These are phyloP conservation scores for Vanderwaltozyma yarrowii DNA, from an alignment of 805 yeast genomes.

Conservation along the genomic window DNA sequence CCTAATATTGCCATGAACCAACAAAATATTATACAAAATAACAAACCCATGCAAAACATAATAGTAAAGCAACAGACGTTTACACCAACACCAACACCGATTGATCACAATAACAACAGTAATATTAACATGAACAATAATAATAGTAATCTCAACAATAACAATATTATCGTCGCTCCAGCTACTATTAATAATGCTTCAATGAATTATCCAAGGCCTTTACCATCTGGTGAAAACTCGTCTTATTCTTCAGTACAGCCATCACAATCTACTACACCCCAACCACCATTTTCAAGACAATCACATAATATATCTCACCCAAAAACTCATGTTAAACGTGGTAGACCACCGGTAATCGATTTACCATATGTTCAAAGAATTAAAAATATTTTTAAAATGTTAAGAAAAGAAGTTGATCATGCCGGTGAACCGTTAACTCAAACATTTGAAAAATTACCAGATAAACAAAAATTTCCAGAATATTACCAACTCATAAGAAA, in stretches of 20 bases:
- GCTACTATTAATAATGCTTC: background rate
- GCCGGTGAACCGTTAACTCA: conserved; percentile 43
- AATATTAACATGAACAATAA: background rate
- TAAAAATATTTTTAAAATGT: conserved; percentile 70
- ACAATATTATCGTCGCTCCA: background rate
- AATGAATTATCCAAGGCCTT: background rate
- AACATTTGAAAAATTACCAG: conserved; percentile 77
- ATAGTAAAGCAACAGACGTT: too few species aligned
- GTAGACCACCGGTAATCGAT: conserved; percentile 30
- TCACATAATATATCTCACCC: conserved; percentile 3
- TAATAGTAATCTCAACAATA: background rate
- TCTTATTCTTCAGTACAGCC: background rate
- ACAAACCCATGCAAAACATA: too few species aligned
- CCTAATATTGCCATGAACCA: too few species aligned
- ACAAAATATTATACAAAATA: too few species aligned
- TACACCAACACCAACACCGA: background rate
- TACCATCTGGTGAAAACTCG: background rate
- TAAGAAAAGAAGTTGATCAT: conserved; percentile 60
- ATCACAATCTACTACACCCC: conserved; percentile 7
- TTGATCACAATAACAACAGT: background rate
- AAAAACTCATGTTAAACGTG: conserved; percentile 26
- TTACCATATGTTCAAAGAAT: conserved; percentile 72
- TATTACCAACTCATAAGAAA: conserved; percentile 13
- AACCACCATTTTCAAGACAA: conserved; percentile 2
- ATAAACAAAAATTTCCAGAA: conserved; percentile 44